Evolutionary conservation across 1,284 basidiomycete genomes (phyloP).

Genomic region (Mycosarcoma mackinlayi): DNA sequence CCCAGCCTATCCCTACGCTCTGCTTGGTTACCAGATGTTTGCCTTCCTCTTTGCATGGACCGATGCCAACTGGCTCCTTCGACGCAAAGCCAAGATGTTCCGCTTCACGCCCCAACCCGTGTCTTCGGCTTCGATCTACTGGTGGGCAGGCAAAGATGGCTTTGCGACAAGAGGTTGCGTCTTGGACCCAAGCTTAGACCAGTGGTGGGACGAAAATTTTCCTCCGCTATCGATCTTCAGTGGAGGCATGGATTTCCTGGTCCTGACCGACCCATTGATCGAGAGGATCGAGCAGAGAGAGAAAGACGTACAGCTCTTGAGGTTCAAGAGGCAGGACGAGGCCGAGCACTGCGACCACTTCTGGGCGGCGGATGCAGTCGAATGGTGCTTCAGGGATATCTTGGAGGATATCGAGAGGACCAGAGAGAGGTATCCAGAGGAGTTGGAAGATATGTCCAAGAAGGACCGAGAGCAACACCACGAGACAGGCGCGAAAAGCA

Average conservation of each 20-base stretch:
- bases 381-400: constrained; percentile 72
- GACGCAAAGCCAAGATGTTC: constrained; percentile 75
- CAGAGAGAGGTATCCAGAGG: constrained; percentile 41
- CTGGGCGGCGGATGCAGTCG: constrained; percentile 75
- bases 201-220: constrained; percentile 74
- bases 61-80: constrained; percentile 74
- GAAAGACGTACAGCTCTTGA: constrained; percentile 71
- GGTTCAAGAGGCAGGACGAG: constrained; percentile 72
- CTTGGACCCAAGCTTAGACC: constrained; percentile 71
- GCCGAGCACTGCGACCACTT: constrained; percentile 71
- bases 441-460: constrained; percentile 9
- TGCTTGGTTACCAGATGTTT: constrained; percentile 73
- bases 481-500: background rate
- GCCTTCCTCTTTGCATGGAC: constrained; percentile 75
- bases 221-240: constrained; percentile 74
- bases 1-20: constrained; percentile 70
- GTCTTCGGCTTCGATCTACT: constrained; percentile 72
- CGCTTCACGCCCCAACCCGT: constrained; percentile 76
- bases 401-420: constrained; percentile 60
- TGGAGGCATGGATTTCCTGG: constrained; percentile 68
- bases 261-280: constrained; percentile 61
- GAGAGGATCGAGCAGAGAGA: constrained; percentile 58
- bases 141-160: constrained; percentile 75
- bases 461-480: background rate
- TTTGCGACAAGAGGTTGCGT: constrained; percentile 74